Percentiles rank a stretch among this genome's conserved stretches.
Evolutionary conservation across 805 yeast species (phyloP).

Genomic region (Yamadazyma scolyti): DNA sequence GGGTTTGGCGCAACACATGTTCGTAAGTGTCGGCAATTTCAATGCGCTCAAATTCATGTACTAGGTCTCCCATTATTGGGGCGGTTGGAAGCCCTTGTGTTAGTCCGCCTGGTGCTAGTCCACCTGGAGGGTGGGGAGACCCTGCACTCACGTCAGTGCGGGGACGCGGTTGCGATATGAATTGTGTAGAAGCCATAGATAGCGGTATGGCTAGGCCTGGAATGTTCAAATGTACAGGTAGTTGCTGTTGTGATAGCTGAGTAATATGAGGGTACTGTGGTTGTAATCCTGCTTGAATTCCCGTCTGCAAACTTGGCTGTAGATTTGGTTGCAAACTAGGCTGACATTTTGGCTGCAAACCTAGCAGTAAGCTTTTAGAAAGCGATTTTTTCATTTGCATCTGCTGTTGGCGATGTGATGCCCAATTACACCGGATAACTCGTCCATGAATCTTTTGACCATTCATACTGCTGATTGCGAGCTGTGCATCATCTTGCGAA

Average conservation of each 20-base stretch:
- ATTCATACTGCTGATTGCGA: slow-evolving; percentile 68
- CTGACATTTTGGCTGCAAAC: too few species aligned
- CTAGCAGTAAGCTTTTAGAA: too few species aligned
- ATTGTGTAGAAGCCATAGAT: too few species aligned
- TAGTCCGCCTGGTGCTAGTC: not conserved
- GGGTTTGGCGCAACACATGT: slow-evolving; percentile 70
- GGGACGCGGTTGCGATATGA: too few species aligned
- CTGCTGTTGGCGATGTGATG: slow-evolving; percentile 57
- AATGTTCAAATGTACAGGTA: too few species aligned
- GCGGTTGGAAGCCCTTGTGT: slow-evolving; percentile 1
- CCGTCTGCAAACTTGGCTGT: too few species aligned
- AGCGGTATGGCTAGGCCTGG: too few species aligned
- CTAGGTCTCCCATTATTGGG: slow-evolving; percentile 3
- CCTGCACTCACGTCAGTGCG: slow-evolving; percentile 1
- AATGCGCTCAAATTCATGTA: slow-evolving; percentile 2
- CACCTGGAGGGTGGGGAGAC: slow-evolving; percentile 1
- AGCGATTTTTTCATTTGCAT: slow-evolving; percentile 15
- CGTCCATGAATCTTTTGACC: slow-evolving; percentile 72
- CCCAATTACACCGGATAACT: slow-evolving; percentile 84
- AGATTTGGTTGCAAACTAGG: slow-evolving; percentile 6
- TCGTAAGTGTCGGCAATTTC: slow-evolving; percentile 51
- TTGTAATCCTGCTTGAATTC: too few species aligned
- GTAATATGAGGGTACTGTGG: too few species aligned
- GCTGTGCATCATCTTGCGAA: slow-evolving; percentile 65
- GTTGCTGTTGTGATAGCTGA: too few species aligned